phyloP scores from a whole-genome alignment of 805 yeast species.

The Cyberlindnera suaveolens region DNA sequence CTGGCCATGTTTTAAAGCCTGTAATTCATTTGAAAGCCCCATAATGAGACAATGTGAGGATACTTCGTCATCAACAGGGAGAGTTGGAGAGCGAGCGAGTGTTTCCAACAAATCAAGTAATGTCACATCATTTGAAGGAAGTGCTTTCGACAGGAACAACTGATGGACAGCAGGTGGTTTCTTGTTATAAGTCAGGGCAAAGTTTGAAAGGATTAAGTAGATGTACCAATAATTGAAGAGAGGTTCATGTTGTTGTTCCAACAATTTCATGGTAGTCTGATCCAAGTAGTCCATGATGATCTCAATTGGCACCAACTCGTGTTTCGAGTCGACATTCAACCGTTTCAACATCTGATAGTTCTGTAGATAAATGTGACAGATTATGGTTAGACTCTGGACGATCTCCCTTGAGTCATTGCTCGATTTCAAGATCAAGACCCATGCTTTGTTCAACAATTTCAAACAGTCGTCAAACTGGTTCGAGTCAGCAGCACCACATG shows the following conservation, averaged over 20 bases:
- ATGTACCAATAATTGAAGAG: conserved; percentile 38
- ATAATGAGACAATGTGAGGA: conserved; percentile 11
- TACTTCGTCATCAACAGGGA: not conserved
- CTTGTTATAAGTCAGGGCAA: conserved; percentile 32
- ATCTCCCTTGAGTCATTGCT: conserved; percentile 24
- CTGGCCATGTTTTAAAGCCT: conserved; percentile 14
- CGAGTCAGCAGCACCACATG: conserved; percentile 39
- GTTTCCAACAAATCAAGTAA: conserved; percentile 6
- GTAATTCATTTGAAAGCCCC: conserved; percentile 22
- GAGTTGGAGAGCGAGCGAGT: conserved; percentile 8
- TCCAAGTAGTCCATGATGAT: conserved; percentile 44
- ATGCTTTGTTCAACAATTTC: conserved; percentile 36
- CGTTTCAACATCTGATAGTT: conserved; percentile 21
- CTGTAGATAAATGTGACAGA: conserved; percentile 37
- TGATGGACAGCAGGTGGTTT: conserved; percentile 34
- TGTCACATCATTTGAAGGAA: conserved; percentile 1
- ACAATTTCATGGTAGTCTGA: conserved; percentile 28
- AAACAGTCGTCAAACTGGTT: conserved; percentile 30
- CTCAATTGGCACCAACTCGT: conserved; percentile 33
- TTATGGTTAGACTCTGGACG: conserved; percentile 38
- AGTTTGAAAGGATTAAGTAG: conserved; percentile 39
- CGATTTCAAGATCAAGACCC: conserved; percentile 32
- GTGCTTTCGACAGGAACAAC: conserved; percentile 13
- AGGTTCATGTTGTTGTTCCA: conserved; percentile 17
- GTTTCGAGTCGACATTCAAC: conserved; percentile 11